Base-by-base conservation (phyloP, 805 yeast species). In the Ogataea neopini region DNA sequence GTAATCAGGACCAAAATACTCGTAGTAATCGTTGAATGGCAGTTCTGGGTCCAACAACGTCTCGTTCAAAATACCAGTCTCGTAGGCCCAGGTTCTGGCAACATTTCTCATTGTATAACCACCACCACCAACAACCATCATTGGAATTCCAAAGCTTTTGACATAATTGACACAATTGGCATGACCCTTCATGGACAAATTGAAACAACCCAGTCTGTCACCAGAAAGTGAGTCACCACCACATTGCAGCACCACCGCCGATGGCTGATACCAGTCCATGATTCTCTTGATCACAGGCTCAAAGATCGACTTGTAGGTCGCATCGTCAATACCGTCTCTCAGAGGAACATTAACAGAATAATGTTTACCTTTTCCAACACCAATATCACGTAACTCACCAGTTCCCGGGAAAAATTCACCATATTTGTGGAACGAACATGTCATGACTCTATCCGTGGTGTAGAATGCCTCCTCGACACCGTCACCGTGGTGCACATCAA, bases 101-200 rank as follows among this genome's bases (percentile, higher is more conserved):
- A 94, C 99, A 64, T 94, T 94, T 66, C 97, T 79, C 79, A 96
- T 95, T 2, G 99, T 94, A 70, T 94, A 94, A 17, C 99, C 99
- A 58, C 99, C 99, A 42, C 99, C 99, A 34, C 99, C 99, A 17
- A 94, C 76, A 25, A 94, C 96, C 84, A 94, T 79, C 77, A 88
- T 71, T 8, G 99, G 98, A 14, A 94, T 76, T 40, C 88, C 87
- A 62, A 92, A 88, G 7, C 87, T 77, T 64, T 86, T 87, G 43
- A 91, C 89, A 68, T 81, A 92, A 57, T 85, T 83, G 43, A 92
- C 88, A 73, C 99, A 94, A 68, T 92, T 95, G 34, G 97, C 98
- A 66, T 95, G 99, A 0, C 97, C 98, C 47, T 74, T 75, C 80
- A 92, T 91, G 47, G 94, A 88, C 53, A 94, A 77, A 64, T 95